Evolutionary conservation across 164 flowering plant genomes (phyloP), one percentile per base, ranked within the genome.

Genomic region (Nymphaea thermarum): DNA sequence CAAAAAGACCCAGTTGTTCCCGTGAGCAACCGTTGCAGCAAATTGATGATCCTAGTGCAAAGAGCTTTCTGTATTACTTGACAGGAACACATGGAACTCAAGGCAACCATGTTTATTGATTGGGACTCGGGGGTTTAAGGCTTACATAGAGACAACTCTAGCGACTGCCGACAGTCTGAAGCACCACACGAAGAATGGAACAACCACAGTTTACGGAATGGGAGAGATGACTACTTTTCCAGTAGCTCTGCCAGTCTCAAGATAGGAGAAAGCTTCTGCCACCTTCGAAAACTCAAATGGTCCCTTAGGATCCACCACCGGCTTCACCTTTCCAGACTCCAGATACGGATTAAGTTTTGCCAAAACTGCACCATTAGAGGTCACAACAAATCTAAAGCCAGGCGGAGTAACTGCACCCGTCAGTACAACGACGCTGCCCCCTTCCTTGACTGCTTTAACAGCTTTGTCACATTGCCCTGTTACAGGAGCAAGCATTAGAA

Each of bases 191-290:
- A 47, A 47, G 55, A 47, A 4, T 12, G 36, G 36, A 25, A 25
- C 36, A 25, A 25, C 36, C 36, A 25, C 36, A 25, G 36, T 25
- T 86, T 79, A 87, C 41, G 95, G 86, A 67, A 90, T 85, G 17
- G 96, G 99, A 77, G 82, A 73, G 62, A 94, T 73, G 67, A 89
- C 95, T 16, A 94, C 90, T 75, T 94, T 94, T 17, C 99, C 99
- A 1, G 79, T 80, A 14, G 97, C 97, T 55, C 79, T 76, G 70
- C 80, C 77, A 5, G 85, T 81, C 76, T 91, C 96, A 45, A 91
- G 66, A 77, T 90, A 80, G 43, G 95, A 73, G 72, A 91, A 93
- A 5, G 96, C 98, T 75, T 94, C 95, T 0, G 70, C 81, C 41
- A 80, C 80, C 72, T 84, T 77, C 5, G 81, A 74, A 67, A 94